These are phyloP conservation scores for Botryosphaeria dothidea DNA, from an alignment of 2,329 filamentous ascomycete species.

Conservation along the genomic window DNA sequence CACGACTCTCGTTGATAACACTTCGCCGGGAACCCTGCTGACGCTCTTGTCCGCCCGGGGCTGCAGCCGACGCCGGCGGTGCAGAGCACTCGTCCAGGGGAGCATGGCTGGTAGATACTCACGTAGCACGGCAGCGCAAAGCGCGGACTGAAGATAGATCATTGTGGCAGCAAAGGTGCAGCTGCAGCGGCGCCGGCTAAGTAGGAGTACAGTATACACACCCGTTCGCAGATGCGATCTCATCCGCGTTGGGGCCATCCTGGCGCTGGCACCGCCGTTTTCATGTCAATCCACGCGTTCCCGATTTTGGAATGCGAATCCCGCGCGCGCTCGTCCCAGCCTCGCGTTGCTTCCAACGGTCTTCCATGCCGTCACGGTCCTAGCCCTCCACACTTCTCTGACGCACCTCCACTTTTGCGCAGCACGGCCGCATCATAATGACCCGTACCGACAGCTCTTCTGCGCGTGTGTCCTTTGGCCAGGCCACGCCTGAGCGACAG, in stretches of 20 bases:
- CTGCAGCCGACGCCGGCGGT: neutral
- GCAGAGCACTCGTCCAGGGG: neutral
- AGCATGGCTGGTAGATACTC: neutral
- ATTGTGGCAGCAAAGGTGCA: neutral
- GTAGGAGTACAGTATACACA: neutral
- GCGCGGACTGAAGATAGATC: neutral
- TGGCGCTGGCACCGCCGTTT: constrained; percentile 5
- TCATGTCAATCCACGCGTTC: constrained; percentile 18
- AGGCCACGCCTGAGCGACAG: neutral
- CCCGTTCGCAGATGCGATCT: constrained; percentile 10
- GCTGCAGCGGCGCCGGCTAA: neutral
- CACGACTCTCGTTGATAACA: neutral
- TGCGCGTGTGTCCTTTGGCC: neutral
- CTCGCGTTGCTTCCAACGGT: constrained; percentile 17
- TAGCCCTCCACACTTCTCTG: constrained; percentile 30
- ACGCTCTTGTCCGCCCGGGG: neutral
- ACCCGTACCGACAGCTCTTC: neutral
- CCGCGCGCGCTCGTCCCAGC: constrained; percentile 15
- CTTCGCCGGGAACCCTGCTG: neutral
- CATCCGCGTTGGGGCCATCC: constrained; percentile 2
- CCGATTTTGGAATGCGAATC: constrained; percentile 18
- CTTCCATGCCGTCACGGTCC: constrained; percentile 21
- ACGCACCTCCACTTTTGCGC: constrained; percentile 29
- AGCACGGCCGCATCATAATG: constrained; percentile 17
- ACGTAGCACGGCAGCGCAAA: neutral